Evolutionary conservation across 2,329 filamentous ascomycete genomes (phyloP), one percentile per base, ranked within the genome.

Genomic region (Phialophora expanda): DNA sequence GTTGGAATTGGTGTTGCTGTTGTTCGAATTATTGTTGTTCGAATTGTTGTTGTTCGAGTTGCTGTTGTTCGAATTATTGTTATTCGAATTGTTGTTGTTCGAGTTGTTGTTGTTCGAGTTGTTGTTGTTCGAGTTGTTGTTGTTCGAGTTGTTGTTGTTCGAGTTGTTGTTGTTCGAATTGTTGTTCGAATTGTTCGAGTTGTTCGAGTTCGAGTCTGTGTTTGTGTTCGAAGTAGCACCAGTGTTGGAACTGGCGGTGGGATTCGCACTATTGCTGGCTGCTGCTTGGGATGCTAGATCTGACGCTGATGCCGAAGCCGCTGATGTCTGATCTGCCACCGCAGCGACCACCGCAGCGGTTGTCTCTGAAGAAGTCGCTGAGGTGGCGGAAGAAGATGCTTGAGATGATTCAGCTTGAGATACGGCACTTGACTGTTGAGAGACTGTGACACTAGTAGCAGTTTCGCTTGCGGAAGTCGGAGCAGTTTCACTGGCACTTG

Each of bases 361-460:
- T 3, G 48, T 53, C n/a, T 53, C 48, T 53, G 48, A 53, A 53
- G 48, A 53, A 53, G 22, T 28, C 48, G 48, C 48, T 8, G 48
- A 53, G 11, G 11, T 26, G 26, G 20, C 48, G 11, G 48, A 53
- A 28, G 48, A 53, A 17, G 48, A 14, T n/a, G 48, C 20, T 22
- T 53, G 48, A 53, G 48, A 53, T 9, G 48, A 53, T 28, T 24
- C 26, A 12, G 48, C 48, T 53, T 24, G 22, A 24, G 48, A 53
- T 6, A 20, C 26, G 48, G 26, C 48, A 53, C 48, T 53, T 24
- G 48, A 24, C 11, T 53, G 22, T 17, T 53, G 22, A 12, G 48
- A 53, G 26, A n/a, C 20, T 14, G 48, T 53, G 26, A 22, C 48
- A 28, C 48, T 53, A 8, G 48, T 1, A 51, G 48, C 2, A 20